A percentile compares a stretch with the other conserved stretches of the same genome.
Evolutionary conservation across 108 stramenopile genomes (phyloP).

Genomic region (Nannochloropsis salina): DNA sequence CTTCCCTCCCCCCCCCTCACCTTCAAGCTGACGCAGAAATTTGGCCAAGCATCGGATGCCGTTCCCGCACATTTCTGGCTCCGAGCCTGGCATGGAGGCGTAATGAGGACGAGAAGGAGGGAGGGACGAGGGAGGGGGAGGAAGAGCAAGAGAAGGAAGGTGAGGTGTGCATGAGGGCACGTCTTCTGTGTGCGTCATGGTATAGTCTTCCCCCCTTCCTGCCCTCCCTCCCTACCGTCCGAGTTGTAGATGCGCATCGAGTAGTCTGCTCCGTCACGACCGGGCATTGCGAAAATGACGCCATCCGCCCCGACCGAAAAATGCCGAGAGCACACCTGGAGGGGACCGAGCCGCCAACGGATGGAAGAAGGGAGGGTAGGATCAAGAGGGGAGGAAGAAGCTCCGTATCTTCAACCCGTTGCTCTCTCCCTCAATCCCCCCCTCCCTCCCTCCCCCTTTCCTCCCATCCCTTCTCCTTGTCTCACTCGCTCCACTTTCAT

Average conservation of each 20-base stretch:
- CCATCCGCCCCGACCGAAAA: conserved; percentile 94
- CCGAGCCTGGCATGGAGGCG: conserved; percentile 52
- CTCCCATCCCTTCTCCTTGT: no score
- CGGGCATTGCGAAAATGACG: conserved; percentile 89
- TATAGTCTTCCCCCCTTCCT: neutral
- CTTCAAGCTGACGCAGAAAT: conserved; percentile 77
- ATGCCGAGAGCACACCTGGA: conserved; percentile 73
- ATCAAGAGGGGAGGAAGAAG: no score
- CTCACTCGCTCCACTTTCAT: no score
- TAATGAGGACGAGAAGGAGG: neutral
- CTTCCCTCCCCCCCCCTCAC: conserved; percentile 48
- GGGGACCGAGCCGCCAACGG: neutral
- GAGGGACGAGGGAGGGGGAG: neutral
- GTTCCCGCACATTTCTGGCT: conserved; percentile 99
- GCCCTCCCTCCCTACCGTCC: conserved; percentile 31
- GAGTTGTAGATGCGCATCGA: conserved; percentile 94
- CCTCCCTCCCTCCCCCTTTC: no score
- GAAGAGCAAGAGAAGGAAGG: neutral
- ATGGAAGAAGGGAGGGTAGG: no score
- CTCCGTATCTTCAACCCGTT: no score
- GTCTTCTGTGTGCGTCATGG: neutral
- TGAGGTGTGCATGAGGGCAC: no score
- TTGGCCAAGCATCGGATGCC: conserved; percentile 93
- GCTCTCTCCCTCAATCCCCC: no score
- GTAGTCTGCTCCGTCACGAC: conserved; percentile 73